Evolutionary conservation across 2,329 filamentous ascomycete species (phyloP), one percentile per base, ranked within the genome.

Genomic region (Pseudogymnoascus sp.): DNA sequence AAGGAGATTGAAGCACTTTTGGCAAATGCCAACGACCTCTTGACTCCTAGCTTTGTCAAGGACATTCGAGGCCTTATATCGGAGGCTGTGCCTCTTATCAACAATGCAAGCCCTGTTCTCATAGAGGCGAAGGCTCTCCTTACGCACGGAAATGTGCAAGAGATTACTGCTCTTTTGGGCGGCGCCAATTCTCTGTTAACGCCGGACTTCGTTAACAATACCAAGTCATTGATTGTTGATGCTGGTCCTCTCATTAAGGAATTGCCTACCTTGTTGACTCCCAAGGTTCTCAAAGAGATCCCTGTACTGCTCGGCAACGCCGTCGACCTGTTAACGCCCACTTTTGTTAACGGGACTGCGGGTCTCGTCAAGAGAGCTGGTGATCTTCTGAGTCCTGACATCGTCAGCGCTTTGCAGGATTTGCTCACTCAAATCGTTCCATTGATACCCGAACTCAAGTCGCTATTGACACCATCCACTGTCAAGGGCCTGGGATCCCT

Each of bases 221-320:
- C 59, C 6, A 60, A 60, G 27, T 33, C 59, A 6, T 31, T 60
- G 39, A 52, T 60, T 52, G 6, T 13, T 25, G 27, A 52, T 3
- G 39, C 59, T 31, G 29, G 15, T 4, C 39, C 36, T 31, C 27
- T 60, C 21, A 33, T 42, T 5, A 42, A 42, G 39, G 39, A 42
- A 2, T 42, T 42, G 18, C 2, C 39, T 12, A 25, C 18, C 9
- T 42, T 25, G 18, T 42, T 42, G 18, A 42, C 39, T 6, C 39
- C 39, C 18, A 2, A 12, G 13, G 18, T 42, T 10, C 39, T 74
- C 9, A 68, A 61, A 12, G 72, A 71, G 39, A 70, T 78, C 29
- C 69, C 74, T 5, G 67, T 40, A 7, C 67, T 78, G 6, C 65
- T 78, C 2, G 67, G 65, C 27, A 77, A 76, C 25, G 76, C 74